Evolutionary conservation across 352 stramenopile species (phyloP), one percentile per base, ranked within the genome.

Genomic region (Globisporangium solare): DNA sequence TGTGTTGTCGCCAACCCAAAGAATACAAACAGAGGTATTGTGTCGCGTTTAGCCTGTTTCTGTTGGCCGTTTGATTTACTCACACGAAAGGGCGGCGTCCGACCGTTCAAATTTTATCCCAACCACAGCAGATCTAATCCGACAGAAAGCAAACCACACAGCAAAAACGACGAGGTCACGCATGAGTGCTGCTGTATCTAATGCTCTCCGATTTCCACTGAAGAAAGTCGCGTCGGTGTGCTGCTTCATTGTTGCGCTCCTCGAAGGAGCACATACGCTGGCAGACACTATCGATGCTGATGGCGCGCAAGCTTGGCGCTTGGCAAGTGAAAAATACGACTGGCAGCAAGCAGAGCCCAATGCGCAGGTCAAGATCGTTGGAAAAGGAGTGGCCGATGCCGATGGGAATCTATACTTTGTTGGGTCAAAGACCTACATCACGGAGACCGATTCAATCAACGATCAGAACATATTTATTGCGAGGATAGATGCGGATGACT

Each of bases 351-450:
- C n/a, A 2, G 69, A 79, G 22, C 0, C 63, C 10, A 56, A 63
- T 27, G 67, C 56, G 5, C 59, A 69, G 42, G 66, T 88, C n/a
- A 58, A 51, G 2, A 75, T 89, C 24, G 40, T 61, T 0, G 76
- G 73, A 11, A 56, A 55, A 20, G 77, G 79, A 18, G 64, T 63
- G 5, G 48, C 66, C 11, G 77, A 89, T 46, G 24, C 6, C 0
- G 59, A 43, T 7, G 77, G 77, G 2, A 79, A 79, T 12, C 46
- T 87, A n/a, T 89, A 87, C 61, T 85, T 88, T 39, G 73, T 68
- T 12, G 79, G 79, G 39, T 73, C 64, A 21, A 85, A 82, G 54
- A 79, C 56, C 1, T 70, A 75, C 35, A 21, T 40, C 20, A 54
- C 58, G 11, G 27, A 47, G 6, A 31, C 54, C 4, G 56, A 65